phyloP scores from a whole-genome alignment of 2,329 filamentous ascomycete species.

The Cladosporium phlei region DNA sequence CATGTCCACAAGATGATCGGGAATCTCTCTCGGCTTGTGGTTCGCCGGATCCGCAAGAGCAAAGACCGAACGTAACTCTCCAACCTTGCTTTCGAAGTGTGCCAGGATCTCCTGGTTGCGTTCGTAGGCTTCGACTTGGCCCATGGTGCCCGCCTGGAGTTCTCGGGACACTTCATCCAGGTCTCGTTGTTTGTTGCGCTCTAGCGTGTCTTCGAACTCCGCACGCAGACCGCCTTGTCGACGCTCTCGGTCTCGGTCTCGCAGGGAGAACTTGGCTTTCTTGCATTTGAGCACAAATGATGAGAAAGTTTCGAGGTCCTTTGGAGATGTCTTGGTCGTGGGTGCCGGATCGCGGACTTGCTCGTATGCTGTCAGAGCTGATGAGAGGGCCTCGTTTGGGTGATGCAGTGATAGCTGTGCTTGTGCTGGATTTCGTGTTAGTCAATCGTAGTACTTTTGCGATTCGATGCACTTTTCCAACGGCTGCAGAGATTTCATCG shows the following conservation, averaged over 20 bases:
- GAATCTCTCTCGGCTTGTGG: constrained; percentile 53
- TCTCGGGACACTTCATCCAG: constrained; percentile 30
- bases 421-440: constrained; percentile 53
- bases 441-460: too few relatives aligned
- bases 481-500: too few relatives aligned
- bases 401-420: constrained; percentile 71
- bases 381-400: constrained; percentile 66
- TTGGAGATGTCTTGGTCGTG: constrained; percentile 44
- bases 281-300: constrained; percentile 72
- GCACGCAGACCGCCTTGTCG: constrained; percentile 55
- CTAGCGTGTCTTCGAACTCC: constrained; percentile 54
- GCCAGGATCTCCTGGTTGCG: constrained; percentile 45
- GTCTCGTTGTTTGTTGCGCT: constrained; percentile 43
- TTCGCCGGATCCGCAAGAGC: constrained; percentile 44
- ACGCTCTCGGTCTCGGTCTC: constrained; percentile 58
- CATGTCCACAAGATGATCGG: constrained; percentile 72
- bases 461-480: too few relatives aligned
- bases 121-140: constrained; percentile 41
- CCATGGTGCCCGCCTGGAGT: constrained; percentile 35
- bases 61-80: constrained; percentile 44
- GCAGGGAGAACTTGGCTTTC: constrained; percentile 76
- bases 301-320: constrained; percentile 50
- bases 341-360: constrained; percentile 49
- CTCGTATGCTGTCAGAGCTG: constrained; percentile 68
- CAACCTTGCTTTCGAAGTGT: constrained; percentile 38